phyloP scores from a whole-genome alignment of 2,329 filamentous ascomycete genomes.

The Talaromyces rugulosus region DNA sequence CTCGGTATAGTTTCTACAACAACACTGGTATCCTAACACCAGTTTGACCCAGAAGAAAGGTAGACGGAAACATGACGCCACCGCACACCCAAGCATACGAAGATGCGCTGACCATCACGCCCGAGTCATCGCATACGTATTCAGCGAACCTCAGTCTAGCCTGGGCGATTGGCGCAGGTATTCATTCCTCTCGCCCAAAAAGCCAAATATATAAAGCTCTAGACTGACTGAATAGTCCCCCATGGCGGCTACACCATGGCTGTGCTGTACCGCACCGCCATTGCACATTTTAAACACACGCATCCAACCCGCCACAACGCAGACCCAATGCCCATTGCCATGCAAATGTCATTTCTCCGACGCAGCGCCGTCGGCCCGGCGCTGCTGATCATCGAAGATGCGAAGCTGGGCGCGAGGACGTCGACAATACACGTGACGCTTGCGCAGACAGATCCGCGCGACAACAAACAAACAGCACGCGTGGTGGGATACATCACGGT shows the following conservation, averaged over 20 bases:
- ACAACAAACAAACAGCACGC: slow-evolving; percentile 48
- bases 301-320: slow-evolving; percentile 46
- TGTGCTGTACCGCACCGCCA: slow-evolving; percentile 56
- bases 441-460: slow-evolving; percentile 23
- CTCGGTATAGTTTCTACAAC: neutral
- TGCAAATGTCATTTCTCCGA: slow-evolving; percentile 63
- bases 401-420: slow-evolving; percentile 61
- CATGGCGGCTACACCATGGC: slow-evolving; percentile 68
- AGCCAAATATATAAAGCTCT: neutral
- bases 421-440: slow-evolving; percentile 62
- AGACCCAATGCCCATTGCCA: slow-evolving; percentile 56
- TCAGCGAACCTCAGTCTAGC: slow-evolving; percentile 51
- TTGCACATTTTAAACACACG: slow-evolving; percentile 58
- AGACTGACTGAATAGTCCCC: slow-evolving; percentile 48
- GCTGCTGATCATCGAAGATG: slow-evolving; percentile 56
- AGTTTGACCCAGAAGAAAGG: neutral
- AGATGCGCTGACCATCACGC: slow-evolving; percentile 34
- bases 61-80: slow-evolving; percentile 4
- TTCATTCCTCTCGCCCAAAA: neutral
- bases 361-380: slow-evolving; percentile 58
- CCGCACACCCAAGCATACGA: slow-evolving; percentile 28
- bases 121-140: slow-evolving; percentile 53
- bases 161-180: slow-evolving; percentile 65
- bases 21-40: neutral
- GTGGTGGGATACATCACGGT: slow-evolving; percentile 64